These are phyloP conservation scores for Cajanus cajan DNA, from an alignment of 306 rosid species.

Conservation along the genomic window DNA sequence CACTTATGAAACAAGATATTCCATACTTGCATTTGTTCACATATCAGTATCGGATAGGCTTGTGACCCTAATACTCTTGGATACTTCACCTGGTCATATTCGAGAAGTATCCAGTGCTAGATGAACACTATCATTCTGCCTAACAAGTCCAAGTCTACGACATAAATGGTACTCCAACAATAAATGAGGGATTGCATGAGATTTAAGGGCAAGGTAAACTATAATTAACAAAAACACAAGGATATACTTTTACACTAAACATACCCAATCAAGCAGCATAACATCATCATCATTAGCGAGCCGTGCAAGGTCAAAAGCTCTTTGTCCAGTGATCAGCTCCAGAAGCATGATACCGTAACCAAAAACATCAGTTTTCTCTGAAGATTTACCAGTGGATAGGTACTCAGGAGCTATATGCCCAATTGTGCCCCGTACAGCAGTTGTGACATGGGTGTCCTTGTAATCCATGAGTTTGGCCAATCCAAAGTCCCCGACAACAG, in stretches of 20 bases:
- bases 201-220: neutral
- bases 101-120: neutral
- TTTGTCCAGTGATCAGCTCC: slow-evolving; percentile 95
- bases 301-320: slow-evolving; percentile 97
- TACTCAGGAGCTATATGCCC: slow-evolving; percentile 98
- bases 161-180: neutral
- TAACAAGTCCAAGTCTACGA: neutral
- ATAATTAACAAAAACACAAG: slow-evolving; percentile 7
- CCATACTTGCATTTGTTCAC: no score
- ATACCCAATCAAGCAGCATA: slow-evolving; percentile 99
- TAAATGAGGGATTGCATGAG: slow-evolving; percentile 12
- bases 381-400: slow-evolving; percentile 88
- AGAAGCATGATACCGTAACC: slow-evolving; percentile 98
- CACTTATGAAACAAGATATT: no score
- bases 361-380: slow-evolving; percentile 95
- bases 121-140: slow-evolving; percentile 3
- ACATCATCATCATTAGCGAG: slow-evolving; percentile 98
- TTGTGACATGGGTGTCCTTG: slow-evolving; percentile 96
- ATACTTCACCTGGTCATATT: no score
- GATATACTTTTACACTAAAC: slow-evolving; percentile 17
- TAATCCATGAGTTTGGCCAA: slow-evolving; percentile 99
- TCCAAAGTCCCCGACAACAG: slow-evolving; percentile 98
- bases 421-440: slow-evolving; percentile 94
- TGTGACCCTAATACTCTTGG: neutral
- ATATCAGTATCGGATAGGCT: neutral